A percentile compares a stretch with the other conserved stretches of the same genome.
phyloP scores from a whole-genome alignment of 768 basidiomycete species.

The Mrakia hoshinonis region DNA sequence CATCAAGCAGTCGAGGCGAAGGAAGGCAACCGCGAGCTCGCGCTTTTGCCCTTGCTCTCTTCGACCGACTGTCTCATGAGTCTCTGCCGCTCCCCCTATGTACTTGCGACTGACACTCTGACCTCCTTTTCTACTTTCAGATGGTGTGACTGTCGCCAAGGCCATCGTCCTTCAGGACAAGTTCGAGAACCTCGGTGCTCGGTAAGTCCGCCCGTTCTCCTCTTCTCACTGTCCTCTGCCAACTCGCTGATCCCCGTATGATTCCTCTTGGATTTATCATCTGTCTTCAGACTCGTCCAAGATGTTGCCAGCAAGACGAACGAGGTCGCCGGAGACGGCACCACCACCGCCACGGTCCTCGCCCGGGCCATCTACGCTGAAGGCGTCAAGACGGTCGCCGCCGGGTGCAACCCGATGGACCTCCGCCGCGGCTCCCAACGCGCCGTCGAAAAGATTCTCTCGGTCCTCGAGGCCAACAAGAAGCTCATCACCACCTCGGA shows the following conservation, averaged over 20 bases:
- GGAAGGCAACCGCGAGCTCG: background rate
- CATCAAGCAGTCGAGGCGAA: background rate
- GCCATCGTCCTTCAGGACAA: constrained; percentile 89
- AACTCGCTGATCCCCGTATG: background rate
- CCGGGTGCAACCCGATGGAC: constrained; percentile 98
- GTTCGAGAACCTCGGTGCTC: constrained; percentile 96
- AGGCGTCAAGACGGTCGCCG: constrained; percentile 98
- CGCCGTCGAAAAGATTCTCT: constrained; percentile 88
- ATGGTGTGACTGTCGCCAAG: constrained; percentile 97
- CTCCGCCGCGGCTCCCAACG: constrained; percentile 95
- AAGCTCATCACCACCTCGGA: constrained; percentile 92
- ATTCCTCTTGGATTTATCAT: background rate
- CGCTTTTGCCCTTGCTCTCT: background rate
- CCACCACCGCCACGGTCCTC: constrained; percentile 93
- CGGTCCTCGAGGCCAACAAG: constrained; percentile 77
- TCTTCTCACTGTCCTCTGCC: background rate
- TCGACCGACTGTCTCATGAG: constrained; percentile 1
- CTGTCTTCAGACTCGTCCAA: constrained; percentile 64
- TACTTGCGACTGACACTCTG: background rate
- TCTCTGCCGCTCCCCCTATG: background rate
- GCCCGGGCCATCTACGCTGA: constrained; percentile 96
- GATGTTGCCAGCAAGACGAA: constrained; percentile 96
- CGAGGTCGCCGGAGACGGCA: constrained; percentile 94
- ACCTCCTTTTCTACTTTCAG: constrained; percentile 42
- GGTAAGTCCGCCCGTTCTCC: constrained; percentile 48